phyloP scores from a whole-genome alignment of 192 early-diverging fungal genomes.

The Funneliformis geosporum region DNA sequence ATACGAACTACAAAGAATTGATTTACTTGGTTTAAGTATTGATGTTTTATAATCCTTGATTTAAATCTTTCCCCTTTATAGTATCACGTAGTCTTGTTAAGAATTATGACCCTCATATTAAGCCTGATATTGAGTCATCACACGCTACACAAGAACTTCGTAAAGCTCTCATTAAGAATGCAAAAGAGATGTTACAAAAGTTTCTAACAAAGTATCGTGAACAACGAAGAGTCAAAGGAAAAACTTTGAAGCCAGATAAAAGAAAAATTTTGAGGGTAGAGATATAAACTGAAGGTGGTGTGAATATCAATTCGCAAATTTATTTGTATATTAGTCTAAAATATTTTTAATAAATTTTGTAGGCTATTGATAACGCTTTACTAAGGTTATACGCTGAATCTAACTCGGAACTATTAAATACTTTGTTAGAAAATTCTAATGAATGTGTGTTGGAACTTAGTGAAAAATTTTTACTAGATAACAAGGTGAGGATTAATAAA shows the following conservation, averaged over 20 bases:
- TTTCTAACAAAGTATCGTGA: conserved; percentile 52
- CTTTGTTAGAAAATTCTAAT: conserved; percentile 49
- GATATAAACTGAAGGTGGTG: background rate
- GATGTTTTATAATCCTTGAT: background rate
- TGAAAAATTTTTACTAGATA: conserved; percentile 48
- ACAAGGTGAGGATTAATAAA: conserved; percentile 41
- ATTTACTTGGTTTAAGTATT: background rate
- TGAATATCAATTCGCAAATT: background rate
- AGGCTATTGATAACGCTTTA: conserved; percentile 46
- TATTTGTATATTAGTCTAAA: background rate
- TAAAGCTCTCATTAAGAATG: conserved; percentile 54
- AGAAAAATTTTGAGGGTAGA: conserved; percentile 23
- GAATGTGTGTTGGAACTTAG: conserved; percentile 47
- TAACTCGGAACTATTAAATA: conserved; percentile 27
- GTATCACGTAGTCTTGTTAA: conserved; percentile 40
- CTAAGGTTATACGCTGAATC: conserved; percentile 37
- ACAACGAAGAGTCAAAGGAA: conserved; percentile 6
- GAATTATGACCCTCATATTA: conserved; percentile 42
- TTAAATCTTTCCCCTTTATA: conserved; percentile 19
- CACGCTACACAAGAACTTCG: conserved; percentile 41
- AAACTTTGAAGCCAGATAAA: conserved; percentile 2
- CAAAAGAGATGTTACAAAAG: conserved; percentile 57
- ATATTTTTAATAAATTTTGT: background rate
- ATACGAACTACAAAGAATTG: background rate
- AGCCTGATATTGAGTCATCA: conserved; percentile 50